Conservation (phyloP, 306 rosid genomes). For the Fragaria iinumae region DNA sequence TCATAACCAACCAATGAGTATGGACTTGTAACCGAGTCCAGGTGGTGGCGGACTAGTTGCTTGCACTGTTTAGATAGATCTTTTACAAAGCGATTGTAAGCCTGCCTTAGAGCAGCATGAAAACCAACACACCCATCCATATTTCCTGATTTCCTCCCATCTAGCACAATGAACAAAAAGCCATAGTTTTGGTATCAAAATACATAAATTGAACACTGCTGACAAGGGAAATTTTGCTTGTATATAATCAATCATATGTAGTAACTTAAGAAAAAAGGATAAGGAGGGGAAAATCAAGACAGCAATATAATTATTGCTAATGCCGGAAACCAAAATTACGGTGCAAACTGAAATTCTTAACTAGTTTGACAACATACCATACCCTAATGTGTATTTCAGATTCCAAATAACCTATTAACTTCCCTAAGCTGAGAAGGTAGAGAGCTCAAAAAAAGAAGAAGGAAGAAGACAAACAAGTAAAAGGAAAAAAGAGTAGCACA, state of each 20-base stretch:
- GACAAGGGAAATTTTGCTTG: not conserved
- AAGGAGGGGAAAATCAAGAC: not conserved
- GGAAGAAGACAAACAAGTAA: not conserved
- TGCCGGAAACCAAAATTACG: slow-evolving; percentile 1
- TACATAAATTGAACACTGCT: not conserved
- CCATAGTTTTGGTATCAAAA: slow-evolving; percentile 24
- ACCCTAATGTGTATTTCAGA: too few species aligned
- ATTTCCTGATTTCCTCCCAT: slow-evolving; percentile 57
- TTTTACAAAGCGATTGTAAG: slow-evolving; percentile 66
- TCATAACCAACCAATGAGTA: slow-evolving; percentile 85
- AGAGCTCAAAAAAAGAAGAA: not conserved
- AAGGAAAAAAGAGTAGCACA: not conserved
- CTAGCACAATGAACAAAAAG: slow-evolving; percentile 45
- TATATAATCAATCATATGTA: not conserved
- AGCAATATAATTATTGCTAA: not conserved
- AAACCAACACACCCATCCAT: slow-evolving; percentile 94
- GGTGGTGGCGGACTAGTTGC: slow-evolving; percentile 82
- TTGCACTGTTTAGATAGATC: slow-evolving; percentile 88
- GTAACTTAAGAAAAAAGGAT: not conserved
- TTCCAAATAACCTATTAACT: too few species aligned
- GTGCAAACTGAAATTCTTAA: not conserved
- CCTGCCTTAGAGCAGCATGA: slow-evolving; percentile 86
- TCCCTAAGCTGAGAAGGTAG: not conserved
- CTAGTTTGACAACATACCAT: not conserved
- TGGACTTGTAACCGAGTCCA: slow-evolving; percentile 93